Evolutionary conservation across 441 rosid genomes (phyloP).

Genomic region (Lepidium campestre): DNA sequence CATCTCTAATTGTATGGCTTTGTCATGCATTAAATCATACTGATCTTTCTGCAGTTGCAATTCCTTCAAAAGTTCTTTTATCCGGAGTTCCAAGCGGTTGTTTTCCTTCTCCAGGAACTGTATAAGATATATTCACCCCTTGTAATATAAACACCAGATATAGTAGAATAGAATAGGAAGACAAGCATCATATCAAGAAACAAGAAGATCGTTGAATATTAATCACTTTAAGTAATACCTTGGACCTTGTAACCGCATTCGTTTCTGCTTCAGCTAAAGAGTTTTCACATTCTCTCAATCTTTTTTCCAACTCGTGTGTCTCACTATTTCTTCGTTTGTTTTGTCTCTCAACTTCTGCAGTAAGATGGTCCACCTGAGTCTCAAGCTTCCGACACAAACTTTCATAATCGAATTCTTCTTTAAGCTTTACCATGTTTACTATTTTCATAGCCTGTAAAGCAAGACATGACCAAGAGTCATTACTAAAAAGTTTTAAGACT

Average conservation of each 20-base stretch:
- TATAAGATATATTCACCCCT: conserved; percentile 16
- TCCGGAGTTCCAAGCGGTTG: conserved; percentile 40
- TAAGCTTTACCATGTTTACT: conserved; percentile 81
- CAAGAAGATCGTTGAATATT: background rate
- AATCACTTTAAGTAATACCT: conserved; percentile 41
- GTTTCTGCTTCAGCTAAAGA: conserved; percentile 45
- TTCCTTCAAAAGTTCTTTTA: conserved; percentile 46
- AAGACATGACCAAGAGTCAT: conserved; percentile 9
- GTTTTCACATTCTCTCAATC: conserved; percentile 44
- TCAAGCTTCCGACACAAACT: conserved; percentile 78
- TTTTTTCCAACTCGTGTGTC: conserved; percentile 43
- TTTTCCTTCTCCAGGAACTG: conserved; percentile 78
- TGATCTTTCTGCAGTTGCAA: conserved; percentile 54
- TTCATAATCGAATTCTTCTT: conserved; percentile 93
- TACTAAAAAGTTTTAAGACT: background rate
- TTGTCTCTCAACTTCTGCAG: conserved; percentile 78
- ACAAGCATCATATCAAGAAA: conserved; percentile 8
- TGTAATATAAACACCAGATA: conserved; percentile 8
- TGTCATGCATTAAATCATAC: conserved; percentile 42
- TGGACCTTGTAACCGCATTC: conserved; percentile 55
- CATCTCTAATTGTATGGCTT: conserved; percentile 48
- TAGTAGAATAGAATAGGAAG: background rate
- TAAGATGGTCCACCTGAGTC: conserved; percentile 71
- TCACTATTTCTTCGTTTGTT: conserved; percentile 59
- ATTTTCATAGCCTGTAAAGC: conserved; percentile 84